Base-by-base conservation (phyloP, 2,329 filamentous ascomycete species). In the Cadophora sp. region DNA sequence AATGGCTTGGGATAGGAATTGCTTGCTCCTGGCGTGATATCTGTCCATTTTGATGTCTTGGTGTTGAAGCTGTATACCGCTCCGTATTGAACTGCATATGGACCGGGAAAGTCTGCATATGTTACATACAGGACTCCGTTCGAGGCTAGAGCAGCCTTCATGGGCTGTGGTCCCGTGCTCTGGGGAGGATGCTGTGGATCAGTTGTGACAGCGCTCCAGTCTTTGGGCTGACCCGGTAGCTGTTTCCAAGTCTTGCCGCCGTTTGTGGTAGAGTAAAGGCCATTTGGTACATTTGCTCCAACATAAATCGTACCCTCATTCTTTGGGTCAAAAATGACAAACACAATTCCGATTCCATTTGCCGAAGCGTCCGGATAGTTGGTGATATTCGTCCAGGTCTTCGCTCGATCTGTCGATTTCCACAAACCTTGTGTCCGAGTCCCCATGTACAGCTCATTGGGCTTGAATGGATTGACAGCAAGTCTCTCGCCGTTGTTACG, bases 81-180 rank as follows among this genome's bases (percentile, higher is more conserved):
- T 31, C 86, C 86, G 1, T 79, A 71, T 0, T 80, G 82, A 8
- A 86, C 85, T 64, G 87, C 86, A 62, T 87, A 88, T 1, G 86
- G 86, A 0, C 86, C 86, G 0, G 82, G 80, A 0, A 84, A 85
- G 62, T 88, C 82, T n/a, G 80, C 81, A 72, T 87, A 88, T 0
- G 82, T 84, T 9, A 88, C 72, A 69, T 88, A 88, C 0, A 88
- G 75, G 0, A 83, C 82, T 66, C 84, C 83, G 73, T 88, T 85
- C 0, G 76, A 74, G 22, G 68, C 66, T 2, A 70, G 40, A 34
- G 64, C 62, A 19, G 68, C 68, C 56, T 61, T 51, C 66, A 70
- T 68, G 8, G 68, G 68, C 12, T 63, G 43, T 19, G 68, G 68
- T 4, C 55, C 68, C 1, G 59, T 64, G 51, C 66, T 70, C 26